Evolutionary conservation across 139 green algal genomes (phyloP), one percentile per base, ranked within the genome.

Genomic region (Chlamydomonas schloesseri): DNA sequence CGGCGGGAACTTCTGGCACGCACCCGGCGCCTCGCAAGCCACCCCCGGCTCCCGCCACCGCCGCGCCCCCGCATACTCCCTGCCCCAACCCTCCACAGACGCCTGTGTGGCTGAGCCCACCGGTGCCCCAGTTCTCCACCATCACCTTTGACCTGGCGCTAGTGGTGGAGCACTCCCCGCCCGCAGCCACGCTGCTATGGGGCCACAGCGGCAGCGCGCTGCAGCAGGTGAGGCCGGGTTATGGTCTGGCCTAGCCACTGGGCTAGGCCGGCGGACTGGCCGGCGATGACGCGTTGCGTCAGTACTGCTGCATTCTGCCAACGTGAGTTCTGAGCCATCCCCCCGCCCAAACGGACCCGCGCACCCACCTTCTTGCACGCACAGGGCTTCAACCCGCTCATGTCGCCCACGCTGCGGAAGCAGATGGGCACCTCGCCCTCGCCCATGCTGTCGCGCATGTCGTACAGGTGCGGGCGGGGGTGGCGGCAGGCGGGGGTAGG

Each of bases 361-460:
- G 8, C 23, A 29, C 23, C 21, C 60, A 31, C n/a, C n/a, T n/a
- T n/a, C n/a, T n/a, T n/a, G n/a, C n/a, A n/a, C n/a, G n/a, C n/a
- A 0, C 70, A 83, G 67, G 81, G 87, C n/a, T 91, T 91, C 81
- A 91, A 91, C 81, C 87, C 87, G 28, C 81, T 91, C 24, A 84
- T 91, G 73, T 91, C 87, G 20, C 87, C 87, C 8, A 88, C 87
- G 24, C 68, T 91, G 47, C 68, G 77, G 28, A 81, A 83, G 57
- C 81, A 91, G 46, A 62, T 91, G 50, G 87, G 60, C 65, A 82
- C 53, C 33, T 58, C 86, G 28, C 0, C 78, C 46, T 68, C 64
- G 64, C 78, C 78, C 46, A 84, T 84, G 10, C 13, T 46, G 0
- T 29, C 77, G 11, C 34, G 75, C 18, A 21, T 73, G 29, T 60